Evolutionary conservation across 495 filamentous ascomycete species (phyloP).

Genomic region (Aspergillus bridgeri): DNA sequence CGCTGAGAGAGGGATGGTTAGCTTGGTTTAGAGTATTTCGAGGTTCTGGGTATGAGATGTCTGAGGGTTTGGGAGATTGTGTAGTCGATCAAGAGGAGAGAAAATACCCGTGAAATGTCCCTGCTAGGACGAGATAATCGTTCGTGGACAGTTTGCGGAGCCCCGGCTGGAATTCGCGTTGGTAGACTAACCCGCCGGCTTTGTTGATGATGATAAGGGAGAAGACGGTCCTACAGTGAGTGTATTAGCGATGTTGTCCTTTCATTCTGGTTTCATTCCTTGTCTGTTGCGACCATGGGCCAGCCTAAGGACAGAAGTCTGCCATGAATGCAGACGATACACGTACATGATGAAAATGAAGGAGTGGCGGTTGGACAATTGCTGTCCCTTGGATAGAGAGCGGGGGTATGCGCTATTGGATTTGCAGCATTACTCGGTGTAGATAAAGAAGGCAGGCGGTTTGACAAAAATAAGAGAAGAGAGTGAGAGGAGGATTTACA

Average conservation of each 20-base stretch:
- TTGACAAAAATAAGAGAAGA: not conserved
- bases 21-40: not conserved
- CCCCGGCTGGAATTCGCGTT: conserved; percentile 80
- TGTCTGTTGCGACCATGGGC: not conserved
- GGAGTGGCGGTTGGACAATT: not conserved
- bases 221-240: conserved; percentile 73
- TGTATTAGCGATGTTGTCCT: not conserved
- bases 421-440: not conserved
- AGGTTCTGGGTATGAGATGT: too few species aligned
- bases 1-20: conserved; percentile 36
- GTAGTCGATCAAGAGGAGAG: conserved; percentile 9
- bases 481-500: not conserved
- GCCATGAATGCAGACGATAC: not conserved
- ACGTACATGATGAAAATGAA: not conserved
- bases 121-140: conserved; percentile 94
- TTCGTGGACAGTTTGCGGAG: conserved; percentile 87
- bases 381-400: not conserved
- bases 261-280: not conserved
- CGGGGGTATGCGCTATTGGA: not conserved
- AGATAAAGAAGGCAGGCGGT: not conserved
- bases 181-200: conserved; percentile 92
- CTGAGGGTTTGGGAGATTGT: too few species aligned
- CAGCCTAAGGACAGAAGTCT: too few species aligned
- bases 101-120: conserved; percentile 87
- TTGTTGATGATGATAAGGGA: conserved; percentile 97